Conservation (phyloP, 1,284 basidiomycete species). For the Melampsora americana region DNA sequence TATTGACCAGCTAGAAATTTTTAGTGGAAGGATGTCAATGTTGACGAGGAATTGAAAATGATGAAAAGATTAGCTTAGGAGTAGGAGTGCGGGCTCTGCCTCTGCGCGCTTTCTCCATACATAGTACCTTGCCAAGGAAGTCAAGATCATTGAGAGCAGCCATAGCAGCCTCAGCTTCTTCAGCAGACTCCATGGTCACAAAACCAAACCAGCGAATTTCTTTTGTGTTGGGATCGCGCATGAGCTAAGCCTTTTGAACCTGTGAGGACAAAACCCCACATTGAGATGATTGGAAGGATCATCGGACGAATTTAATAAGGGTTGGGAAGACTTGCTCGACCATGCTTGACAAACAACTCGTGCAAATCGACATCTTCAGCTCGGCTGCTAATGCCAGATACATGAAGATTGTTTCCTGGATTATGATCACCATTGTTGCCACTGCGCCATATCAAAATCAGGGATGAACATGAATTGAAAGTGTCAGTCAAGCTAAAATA, state of each 20-base stretch:
- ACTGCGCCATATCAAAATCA: constrained; percentile 44
- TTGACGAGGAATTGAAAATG: background rate
- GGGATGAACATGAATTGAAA: background rate
- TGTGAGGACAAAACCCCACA: constrained; percentile 46
- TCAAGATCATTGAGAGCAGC: constrained; percentile 76
- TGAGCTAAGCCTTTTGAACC: constrained; percentile 74
- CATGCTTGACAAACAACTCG: constrained; percentile 78
- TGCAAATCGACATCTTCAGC: constrained; percentile 84
- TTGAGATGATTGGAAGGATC: too few relatives aligned
- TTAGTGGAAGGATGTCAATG: background rate
- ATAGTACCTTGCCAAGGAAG: constrained; percentile 76
- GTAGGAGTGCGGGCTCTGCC: constrained; percentile 24
- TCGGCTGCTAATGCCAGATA: constrained; percentile 75
- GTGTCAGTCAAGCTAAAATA: background rate
- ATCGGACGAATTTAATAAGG: background rate
- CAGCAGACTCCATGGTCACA: constrained; percentile 82
- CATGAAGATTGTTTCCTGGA: constrained; percentile 94
- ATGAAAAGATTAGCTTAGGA: constrained; percentile 35
- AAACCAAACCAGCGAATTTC: constrained; percentile 97
- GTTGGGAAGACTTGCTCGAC: constrained; percentile 64
- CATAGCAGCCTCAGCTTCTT: constrained; percentile 86
- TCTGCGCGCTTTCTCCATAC: constrained; percentile 72
- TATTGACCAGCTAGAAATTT: constrained; percentile 47
- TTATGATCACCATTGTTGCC: constrained; percentile 61
- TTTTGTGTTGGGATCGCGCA: constrained; percentile 92